Conservation (phyloP, 441 rosid species). For the Erodium chrysanthum region DNA sequence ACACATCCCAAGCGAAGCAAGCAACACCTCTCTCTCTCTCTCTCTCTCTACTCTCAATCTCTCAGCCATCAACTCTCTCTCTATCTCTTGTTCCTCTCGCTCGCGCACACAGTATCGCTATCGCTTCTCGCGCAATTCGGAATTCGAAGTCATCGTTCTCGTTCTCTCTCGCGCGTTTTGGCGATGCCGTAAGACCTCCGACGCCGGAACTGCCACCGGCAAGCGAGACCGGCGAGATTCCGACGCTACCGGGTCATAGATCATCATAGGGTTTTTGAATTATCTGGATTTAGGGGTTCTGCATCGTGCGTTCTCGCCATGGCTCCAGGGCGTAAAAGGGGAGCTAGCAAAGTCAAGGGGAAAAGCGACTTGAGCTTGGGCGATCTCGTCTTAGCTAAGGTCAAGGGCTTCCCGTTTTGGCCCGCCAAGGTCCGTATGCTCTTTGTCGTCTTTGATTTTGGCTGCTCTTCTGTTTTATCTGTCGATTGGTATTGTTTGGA, state of each 20-base stretch:
- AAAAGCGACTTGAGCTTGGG: slow-evolving; percentile 72
- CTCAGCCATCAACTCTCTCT: too few relatives aligned
- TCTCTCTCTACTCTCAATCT: too few relatives aligned
- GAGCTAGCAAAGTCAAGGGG: slow-evolving; percentile 58
- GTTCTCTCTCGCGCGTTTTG: not conserved
- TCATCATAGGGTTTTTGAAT: not conserved
- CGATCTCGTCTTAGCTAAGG: slow-evolving; percentile 97
- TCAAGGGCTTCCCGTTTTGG: slow-evolving; percentile 97
- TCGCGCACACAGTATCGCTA: not conserved
- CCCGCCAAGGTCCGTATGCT: slow-evolving; percentile 70
- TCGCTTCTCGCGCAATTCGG: not conserved
- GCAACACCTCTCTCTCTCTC: too few relatives aligned
- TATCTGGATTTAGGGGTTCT: slow-evolving; percentile 8
- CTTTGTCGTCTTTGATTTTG: not conserved
- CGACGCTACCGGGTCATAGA: slow-evolving; percentile 8
- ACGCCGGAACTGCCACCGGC: slow-evolving; percentile 34
- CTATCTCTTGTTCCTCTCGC: too few relatives aligned
- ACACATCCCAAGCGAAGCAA: too few relatives aligned
- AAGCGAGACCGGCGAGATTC: slow-evolving; percentile 26
- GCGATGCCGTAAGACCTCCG: slow-evolving; percentile 20
- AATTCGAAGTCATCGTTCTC: not conserved
- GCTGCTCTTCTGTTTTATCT: not conserved
- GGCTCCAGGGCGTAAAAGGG: slow-evolving; percentile 95
- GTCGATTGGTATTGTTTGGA: not conserved
- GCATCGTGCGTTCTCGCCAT: slow-evolving; percentile 32